phyloP scores from a whole-genome alignment of 106 monocot genomes.

The Dioscorea dumetorum region DNA sequence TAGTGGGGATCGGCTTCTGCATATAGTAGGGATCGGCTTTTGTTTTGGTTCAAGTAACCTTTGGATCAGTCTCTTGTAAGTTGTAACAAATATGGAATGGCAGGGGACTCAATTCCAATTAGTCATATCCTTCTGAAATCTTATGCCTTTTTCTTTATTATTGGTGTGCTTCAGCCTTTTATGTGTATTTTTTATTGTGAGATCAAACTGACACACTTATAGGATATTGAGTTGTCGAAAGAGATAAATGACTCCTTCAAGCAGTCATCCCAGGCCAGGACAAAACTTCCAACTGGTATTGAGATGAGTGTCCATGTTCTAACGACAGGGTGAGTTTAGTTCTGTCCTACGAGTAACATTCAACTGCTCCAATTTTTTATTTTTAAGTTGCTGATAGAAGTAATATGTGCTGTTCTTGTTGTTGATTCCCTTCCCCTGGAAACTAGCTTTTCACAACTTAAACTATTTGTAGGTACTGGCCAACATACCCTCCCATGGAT shows the following conservation, averaged over 20 bases:
- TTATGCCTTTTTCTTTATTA: no score
- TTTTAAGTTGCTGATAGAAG: background rate
- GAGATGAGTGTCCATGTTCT: slow-evolving; percentile 99
- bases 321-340: slow-evolving; percentile 78
- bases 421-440: background rate
- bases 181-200: background rate
- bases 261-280: slow-evolving; percentile 98
- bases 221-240: slow-evolving; percentile 99
- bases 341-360: background rate
- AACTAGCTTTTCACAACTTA: background rate
- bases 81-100: no score
- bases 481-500: slow-evolving; percentile 99
- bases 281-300: slow-evolving; percentile 95
- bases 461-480: slow-evolving; percentile 74
- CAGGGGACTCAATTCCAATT: no score
- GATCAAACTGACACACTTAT: slow-evolving; percentile 1
- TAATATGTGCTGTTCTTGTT: background rate
- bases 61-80: no score
- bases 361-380: slow-evolving; percentile 1
- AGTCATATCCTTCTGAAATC: no score
- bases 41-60: no score
- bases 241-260: slow-evolving; percentile 99
- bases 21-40: no score
- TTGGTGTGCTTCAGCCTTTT: background rate
- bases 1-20: no score